phyloP scores from a whole-genome alignment of 805 yeast species.

The Suhomyces pyralidae region DNA sequence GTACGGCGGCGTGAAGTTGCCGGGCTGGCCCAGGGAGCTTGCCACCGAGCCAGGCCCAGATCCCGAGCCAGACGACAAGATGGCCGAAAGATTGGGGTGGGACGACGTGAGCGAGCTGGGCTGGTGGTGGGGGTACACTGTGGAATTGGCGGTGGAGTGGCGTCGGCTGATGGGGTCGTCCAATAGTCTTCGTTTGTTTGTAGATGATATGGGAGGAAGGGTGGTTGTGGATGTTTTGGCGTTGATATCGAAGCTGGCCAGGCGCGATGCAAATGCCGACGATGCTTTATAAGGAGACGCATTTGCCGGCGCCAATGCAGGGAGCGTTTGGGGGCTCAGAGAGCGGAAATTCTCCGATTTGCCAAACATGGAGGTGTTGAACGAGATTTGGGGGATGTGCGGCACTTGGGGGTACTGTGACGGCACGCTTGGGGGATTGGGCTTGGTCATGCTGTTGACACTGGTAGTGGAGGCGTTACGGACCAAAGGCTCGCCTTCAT shows the following conservation, averaged over 20 bases:
- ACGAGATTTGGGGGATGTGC: constrained; percentile 21
- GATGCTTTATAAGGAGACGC: background rate
- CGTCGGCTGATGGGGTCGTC: constrained; percentile 14
- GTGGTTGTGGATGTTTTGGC: background rate
- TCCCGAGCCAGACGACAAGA: constrained; percentile 1
- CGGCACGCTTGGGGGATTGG: background rate
- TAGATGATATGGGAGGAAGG: constrained; percentile 12
- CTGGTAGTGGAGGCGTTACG: background rate
- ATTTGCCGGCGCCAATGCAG: constrained; percentile 6
- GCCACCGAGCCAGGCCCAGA: background rate
- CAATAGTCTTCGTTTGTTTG: constrained; percentile 12
- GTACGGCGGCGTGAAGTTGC: constrained; percentile 27
- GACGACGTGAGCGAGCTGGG: constrained; percentile 8
- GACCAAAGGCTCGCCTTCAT: background rate
- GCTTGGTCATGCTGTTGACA: background rate
- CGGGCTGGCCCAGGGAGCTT: constrained; percentile 1
- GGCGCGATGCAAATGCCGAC: constrained; percentile 2
- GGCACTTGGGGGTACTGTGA: background rate
- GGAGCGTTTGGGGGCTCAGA: constrained; percentile 3
- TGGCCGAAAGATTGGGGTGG: constrained; percentile 10
- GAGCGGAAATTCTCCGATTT: constrained; percentile 6
- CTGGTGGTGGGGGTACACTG: constrained; percentile 2
- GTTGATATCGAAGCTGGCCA: constrained; percentile 7
- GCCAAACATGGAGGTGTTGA: constrained; percentile 42
- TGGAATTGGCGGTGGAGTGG: constrained; percentile 13